Percentiles rank a stretch among this genome's conserved stretches.
These are phyloP conservation scores for Paramecium tetraurelia DNA, from an alignment of 73 alveolate species.

Conservation along the genomic window DNA sequence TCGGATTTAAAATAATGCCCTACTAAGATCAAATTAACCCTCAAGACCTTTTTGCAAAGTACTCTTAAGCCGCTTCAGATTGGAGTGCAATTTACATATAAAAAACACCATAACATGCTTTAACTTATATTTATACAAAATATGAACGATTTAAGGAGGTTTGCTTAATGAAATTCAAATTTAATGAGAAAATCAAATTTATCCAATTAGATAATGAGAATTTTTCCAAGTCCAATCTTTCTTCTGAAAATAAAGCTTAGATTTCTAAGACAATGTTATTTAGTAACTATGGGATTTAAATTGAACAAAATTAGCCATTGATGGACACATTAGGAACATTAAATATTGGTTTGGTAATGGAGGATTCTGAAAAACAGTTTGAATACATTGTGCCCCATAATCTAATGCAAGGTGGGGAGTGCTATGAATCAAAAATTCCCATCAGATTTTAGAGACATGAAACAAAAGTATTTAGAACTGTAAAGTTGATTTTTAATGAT, in stretches of 20 bases:
- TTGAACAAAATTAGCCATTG: not conserved
- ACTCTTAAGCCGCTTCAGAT: not conserved
- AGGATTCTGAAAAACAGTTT: not conserved
- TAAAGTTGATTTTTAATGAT: not conserved
- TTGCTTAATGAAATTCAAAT: not conserved
- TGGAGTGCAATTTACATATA: conserved; percentile 25
- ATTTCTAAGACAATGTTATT: not conserved
- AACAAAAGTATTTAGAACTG: not conserved
- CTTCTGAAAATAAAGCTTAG: not conserved
- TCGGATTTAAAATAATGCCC: not conserved
- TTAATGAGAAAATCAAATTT: not conserved
- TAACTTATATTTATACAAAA: not conserved
- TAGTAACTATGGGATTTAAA: not conserved
- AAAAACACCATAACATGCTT: not conserved
- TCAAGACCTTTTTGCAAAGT: not conserved
- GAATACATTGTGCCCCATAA: not conserved
- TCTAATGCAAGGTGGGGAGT: not conserved
- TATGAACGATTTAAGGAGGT: not conserved
- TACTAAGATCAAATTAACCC: not conserved
- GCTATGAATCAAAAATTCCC: not conserved
- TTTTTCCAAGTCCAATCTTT: not conserved
- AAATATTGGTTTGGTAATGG: not conserved
- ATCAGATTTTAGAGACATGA: not conserved
- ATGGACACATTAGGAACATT: not conserved
- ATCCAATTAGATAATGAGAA: not conserved